Conservation (phyloP, 129 eudicot species). For the Escallonia herrerae region DNA sequence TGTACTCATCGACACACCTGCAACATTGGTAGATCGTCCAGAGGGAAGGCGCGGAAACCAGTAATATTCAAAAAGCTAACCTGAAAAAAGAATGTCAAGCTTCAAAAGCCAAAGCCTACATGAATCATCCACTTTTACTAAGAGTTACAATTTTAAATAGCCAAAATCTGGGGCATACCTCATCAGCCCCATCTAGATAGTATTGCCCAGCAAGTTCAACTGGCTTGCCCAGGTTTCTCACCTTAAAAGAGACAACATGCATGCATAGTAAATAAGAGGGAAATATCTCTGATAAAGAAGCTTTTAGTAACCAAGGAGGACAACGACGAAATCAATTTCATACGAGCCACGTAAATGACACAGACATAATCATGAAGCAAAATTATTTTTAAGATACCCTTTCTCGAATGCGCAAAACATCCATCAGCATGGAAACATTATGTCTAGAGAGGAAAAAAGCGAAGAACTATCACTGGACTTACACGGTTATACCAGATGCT, state of each 20-base stretch:
- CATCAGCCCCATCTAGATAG: slow-evolving; percentile 95
- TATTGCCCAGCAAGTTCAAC: slow-evolving; percentile 98
- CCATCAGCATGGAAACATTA: background rate
- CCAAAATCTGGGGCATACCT: slow-evolving; percentile 41
- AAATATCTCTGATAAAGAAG: background rate
- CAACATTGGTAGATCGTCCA: slow-evolving; percentile 97
- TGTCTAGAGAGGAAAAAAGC: background rate
- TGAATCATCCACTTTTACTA: background rate
- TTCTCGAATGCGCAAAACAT: background rate
- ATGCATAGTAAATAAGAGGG: background rate
- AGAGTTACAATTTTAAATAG: background rate
- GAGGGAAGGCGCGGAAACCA: slow-evolving; percentile 94
- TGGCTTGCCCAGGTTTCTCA: slow-evolving; percentile 96
- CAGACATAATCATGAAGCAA: background rate
- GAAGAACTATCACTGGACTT: background rate
- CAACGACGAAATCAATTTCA: background rate
- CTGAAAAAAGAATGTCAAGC: slow-evolving; percentile 31
- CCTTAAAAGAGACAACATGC: slow-evolving; percentile 35
- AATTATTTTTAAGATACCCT: background rate
- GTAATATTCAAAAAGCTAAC: slow-evolving; percentile 89
- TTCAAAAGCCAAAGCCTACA: background rate
- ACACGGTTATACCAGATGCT: too few relatives aligned
- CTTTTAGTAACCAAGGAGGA: background rate
- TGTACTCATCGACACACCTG: slow-evolving; percentile 41
- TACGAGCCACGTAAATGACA: background rate